Evolutionary conservation across 2,329 filamentous ascomycete species (phyloP).

Genomic region (Colletotrichum sp.): DNA sequence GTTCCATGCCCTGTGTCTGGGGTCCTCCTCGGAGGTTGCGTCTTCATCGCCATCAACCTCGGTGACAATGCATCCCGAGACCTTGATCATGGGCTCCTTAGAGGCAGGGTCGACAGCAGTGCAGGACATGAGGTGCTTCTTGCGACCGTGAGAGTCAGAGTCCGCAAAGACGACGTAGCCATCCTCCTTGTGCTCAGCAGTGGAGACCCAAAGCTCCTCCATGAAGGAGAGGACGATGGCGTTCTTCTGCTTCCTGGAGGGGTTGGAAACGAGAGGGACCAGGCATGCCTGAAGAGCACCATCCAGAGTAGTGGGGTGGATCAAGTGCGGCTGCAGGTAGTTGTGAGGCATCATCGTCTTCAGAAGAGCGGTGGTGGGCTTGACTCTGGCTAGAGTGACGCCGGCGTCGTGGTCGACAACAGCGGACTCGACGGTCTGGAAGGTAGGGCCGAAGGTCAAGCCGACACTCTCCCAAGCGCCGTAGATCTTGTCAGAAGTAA

Average conservation of each 20-base stretch:
- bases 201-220: slow-evolving; percentile 13
- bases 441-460: slow-evolving; percentile 21
- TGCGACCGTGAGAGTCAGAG: background rate
- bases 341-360: slow-evolving; percentile 14
- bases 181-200: background rate
- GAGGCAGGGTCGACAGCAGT: background rate
- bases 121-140: background rate
- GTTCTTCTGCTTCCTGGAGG: background rate
- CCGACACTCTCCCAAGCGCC: slow-evolving; percentile 19
- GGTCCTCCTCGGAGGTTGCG: background rate
- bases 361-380: background rate
- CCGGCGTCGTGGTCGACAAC: slow-evolving; percentile 8
- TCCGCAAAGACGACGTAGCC: slow-evolving; percentile 6
- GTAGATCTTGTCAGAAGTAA: slow-evolving; percentile 7
- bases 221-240: slow-evolving; percentile 9
- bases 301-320: slow-evolving; percentile 18
- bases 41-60: background rate
- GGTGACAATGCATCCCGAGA: background rate
- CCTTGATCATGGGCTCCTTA: background rate
- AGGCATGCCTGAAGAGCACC: slow-evolving; percentile 10
- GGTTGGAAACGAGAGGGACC: slow-evolving; percentile 7
- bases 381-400: background rate
- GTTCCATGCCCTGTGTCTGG: background rate
- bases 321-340: slow-evolving; percentile 10
- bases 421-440: slow-evolving; percentile 17